Evolutionary conservation across 1,284 basidiomycete species (phyloP).

Genomic region (Leccinum fuscescens): DNA sequence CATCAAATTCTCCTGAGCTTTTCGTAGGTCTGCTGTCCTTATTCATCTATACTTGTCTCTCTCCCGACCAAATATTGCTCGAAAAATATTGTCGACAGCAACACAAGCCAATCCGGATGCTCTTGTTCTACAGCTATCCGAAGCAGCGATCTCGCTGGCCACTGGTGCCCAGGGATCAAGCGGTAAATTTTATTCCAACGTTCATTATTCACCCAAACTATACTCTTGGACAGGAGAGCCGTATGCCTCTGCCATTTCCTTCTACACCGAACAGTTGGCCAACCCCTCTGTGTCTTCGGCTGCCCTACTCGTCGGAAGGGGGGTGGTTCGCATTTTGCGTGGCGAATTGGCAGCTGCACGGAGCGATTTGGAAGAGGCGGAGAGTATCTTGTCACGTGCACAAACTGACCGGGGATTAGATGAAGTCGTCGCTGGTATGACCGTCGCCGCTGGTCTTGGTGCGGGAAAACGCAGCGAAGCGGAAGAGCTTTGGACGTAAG

Average conservation of each 20-base stretch:
- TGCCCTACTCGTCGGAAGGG: slow-evolving; percentile 77
- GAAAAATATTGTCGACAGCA: slow-evolving; percentile 76
- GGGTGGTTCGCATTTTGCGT: slow-evolving; percentile 78
- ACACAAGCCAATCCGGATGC: slow-evolving; percentile 89
- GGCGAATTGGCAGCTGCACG: slow-evolving; percentile 81
- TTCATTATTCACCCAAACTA: neutral
- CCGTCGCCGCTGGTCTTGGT: slow-evolving; percentile 66
- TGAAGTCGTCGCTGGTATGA: slow-evolving; percentile 70
- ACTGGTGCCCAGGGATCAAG: slow-evolving; percentile 66
- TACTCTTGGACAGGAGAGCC: slow-evolving; percentile 27
- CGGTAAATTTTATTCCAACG: slow-evolving; percentile 11
- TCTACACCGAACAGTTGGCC: slow-evolving; percentile 89
- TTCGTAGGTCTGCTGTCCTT: slow-evolving; percentile 69
- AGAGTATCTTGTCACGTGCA: slow-evolving; percentile 38
- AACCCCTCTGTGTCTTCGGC: slow-evolving; percentile 79
- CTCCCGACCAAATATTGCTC: slow-evolving; percentile 82
- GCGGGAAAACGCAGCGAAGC: slow-evolving; percentile 56
- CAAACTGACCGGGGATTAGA: slow-evolving; percentile 28
- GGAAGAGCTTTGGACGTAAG: slow-evolving; percentile 67
- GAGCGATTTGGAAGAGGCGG: slow-evolving; percentile 81
- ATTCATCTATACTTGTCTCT: slow-evolving; percentile 86
- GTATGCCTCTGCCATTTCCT: slow-evolving; percentile 76
- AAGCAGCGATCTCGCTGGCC: slow-evolving; percentile 82
- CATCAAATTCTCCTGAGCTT: neutral
- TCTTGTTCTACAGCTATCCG: slow-evolving; percentile 84